Evolutionary conservation across 192 early-diverging fungal genomes (phyloP).

Genomic region (Diversispora epigaea): DNA sequence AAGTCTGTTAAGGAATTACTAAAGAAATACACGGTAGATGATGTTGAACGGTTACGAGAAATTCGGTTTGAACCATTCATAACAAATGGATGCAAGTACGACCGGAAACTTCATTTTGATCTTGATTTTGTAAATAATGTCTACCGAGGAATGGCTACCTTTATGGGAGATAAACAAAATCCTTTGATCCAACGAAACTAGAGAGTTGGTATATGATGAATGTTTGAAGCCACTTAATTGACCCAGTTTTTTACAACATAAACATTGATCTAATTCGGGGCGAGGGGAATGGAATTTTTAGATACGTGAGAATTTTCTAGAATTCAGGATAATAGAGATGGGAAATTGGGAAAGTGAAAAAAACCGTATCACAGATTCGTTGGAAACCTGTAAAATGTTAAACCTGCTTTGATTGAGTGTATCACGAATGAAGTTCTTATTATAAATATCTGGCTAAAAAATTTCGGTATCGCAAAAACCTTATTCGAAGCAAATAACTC

Average conservation of each 20-base stretch:
- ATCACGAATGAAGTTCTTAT: too few species aligned
- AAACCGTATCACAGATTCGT: background rate
- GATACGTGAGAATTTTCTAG: background rate
- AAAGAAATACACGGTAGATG: too few species aligned
- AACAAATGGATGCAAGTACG: too few species aligned
- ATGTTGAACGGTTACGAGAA: too few species aligned
- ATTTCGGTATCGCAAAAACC: too few species aligned
- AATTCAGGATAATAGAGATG: background rate
- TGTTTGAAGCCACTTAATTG: background rate
- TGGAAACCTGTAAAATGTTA: conserved; percentile 20
- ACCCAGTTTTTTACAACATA: background rate
- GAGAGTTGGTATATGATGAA: background rate
- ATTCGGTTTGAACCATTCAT: too few species aligned
- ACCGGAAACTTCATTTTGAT: background rate
- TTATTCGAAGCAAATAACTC: too few species aligned
- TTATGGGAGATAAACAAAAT: background rate
- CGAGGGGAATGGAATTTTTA: background rate
- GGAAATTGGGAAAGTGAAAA: background rate
- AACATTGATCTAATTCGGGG: background rate
- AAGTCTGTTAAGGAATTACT: too few species aligned
- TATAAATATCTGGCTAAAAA: too few species aligned
- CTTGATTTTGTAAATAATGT: background rate
- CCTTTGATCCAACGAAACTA: background rate
- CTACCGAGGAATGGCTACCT: background rate
- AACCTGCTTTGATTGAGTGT: background rate